A percentile compares a stretch with the other conserved stretches of the same genome.
phyloP scores from a whole-genome alignment of 306 rosid species.

The Rosa persica region DNA sequence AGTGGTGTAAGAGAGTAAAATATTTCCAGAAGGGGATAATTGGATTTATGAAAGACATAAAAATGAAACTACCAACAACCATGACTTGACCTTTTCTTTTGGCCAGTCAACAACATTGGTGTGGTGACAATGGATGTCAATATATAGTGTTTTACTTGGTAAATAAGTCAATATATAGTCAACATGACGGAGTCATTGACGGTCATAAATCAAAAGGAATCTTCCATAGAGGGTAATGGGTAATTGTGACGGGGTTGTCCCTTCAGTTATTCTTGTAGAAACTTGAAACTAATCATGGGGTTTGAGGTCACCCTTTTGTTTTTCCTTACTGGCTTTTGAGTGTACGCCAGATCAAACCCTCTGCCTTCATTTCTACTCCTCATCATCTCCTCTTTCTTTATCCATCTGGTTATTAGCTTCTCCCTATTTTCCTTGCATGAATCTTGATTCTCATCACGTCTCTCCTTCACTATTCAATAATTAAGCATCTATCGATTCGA shows the following conservation, averaged over 20 bases:
- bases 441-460: not conserved
- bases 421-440: not conserved
- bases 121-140: not conserved
- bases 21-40: not conserved
- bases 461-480: not conserved
- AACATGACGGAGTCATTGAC: not conserved
- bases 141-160: not conserved
- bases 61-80: not conserved
- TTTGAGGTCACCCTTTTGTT: conserved; percentile 48
- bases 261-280: not conserved
- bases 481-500: not conserved
- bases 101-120: not conserved
- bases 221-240: not conserved
- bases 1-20: too few species aligned
- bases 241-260: not conserved
- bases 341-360: conserved; percentile 27
- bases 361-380: conserved; percentile 25
- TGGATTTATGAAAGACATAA: not conserved
- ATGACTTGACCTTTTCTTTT: not conserved
- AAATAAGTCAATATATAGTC: conserved; percentile 9
- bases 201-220: not conserved
- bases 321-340: conserved; percentile 50
- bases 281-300: conserved; percentile 9
- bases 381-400: not conserved
- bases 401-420: not conserved